These are phyloP conservation scores for Ogataea ramenticola DNA, from an alignment of 805 yeast genomes.

Conservation along the genomic window DNA sequence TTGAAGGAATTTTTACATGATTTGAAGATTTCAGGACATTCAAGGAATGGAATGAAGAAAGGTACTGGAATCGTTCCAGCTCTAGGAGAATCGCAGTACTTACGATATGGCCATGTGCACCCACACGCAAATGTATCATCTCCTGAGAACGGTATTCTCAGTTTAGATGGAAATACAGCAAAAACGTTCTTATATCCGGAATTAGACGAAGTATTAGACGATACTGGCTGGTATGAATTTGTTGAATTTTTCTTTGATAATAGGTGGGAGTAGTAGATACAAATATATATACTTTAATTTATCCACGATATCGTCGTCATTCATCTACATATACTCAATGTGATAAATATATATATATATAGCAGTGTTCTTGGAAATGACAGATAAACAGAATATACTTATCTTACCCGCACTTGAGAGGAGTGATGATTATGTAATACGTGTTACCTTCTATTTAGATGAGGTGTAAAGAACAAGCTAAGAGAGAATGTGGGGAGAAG, in stretches of 20 bases:
- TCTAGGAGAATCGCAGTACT: constrained; percentile 10
- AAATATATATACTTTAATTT: no score
- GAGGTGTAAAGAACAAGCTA: background rate
- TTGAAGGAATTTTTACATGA: constrained; percentile 11
- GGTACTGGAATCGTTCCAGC: constrained; percentile 4
- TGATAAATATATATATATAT: no score
- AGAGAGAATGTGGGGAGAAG: background rate
- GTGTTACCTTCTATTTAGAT: background rate
- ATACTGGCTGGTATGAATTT: constrained; percentile 22
- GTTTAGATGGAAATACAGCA: background rate
- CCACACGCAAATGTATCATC: background rate
- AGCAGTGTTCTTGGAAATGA: no score
- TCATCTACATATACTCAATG: no score
- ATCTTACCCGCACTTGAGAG: no score
- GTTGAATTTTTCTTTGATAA: constrained; percentile 15
- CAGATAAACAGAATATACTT: no score
- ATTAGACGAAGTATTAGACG: constrained; percentile 12
- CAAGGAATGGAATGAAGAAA: constrained; percentile 1
- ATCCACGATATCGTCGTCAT: no score
- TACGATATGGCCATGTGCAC: constrained; percentile 5
- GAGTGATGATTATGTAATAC: no score
- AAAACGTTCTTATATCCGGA: background rate
- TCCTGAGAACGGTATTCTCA: background rate
- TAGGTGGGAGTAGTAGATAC: background rate
- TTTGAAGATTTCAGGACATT: constrained; percentile 10